Evolutionary conservation across 2,329 filamentous ascomycete species (phyloP).

Genomic region (Ascomycota sp.): DNA sequence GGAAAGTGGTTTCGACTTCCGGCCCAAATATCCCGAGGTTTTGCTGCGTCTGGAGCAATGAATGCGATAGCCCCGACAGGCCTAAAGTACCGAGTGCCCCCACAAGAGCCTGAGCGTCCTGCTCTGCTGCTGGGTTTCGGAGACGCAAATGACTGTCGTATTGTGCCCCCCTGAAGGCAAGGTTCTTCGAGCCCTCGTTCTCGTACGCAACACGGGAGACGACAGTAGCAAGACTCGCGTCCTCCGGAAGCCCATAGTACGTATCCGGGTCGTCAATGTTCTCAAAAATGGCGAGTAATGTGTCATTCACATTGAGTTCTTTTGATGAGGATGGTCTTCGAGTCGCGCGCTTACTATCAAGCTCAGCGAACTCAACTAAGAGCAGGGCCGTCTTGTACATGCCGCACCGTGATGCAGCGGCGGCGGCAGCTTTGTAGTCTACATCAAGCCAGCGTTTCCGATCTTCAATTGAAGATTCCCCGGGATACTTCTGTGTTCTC

Average conservation of each 20-base stretch:
- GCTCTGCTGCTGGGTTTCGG: constrained; percentile 27
- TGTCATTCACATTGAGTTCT: constrained; percentile 34
- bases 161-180: constrained; percentile 76
- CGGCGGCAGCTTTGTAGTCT: constrained; percentile 46
- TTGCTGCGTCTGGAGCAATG: constrained; percentile 47
- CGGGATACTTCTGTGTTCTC: constrained; percentile 52
- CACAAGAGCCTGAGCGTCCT: constrained; percentile 47
- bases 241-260: constrained; percentile 76
- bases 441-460: constrained; percentile 69
- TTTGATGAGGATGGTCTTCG: constrained; percentile 41
- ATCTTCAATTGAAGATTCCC: constrained; percentile 58
- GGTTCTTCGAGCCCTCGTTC: constrained; percentile 61
- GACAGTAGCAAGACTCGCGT: constrained; percentile 52
- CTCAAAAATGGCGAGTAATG: constrained; percentile 65
- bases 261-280: constrained; percentile 89
- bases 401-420: constrained; percentile 51
- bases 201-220: constrained; percentile 74
- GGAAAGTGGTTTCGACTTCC: constrained; percentile 50
- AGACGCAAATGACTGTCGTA: constrained; percentile 65
- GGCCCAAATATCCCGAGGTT: constrained; percentile 31
- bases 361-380: constrained; percentile 51
- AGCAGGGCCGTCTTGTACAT: constrained; percentile 76
- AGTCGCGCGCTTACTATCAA: constrained; percentile 32
- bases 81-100: constrained; percentile 61
- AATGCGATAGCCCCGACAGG: constrained; percentile 65